These are phyloP conservation scores for Casuarina equisetifolia DNA, from an alignment of 306 rosid species.

Conservation along the genomic window DNA sequence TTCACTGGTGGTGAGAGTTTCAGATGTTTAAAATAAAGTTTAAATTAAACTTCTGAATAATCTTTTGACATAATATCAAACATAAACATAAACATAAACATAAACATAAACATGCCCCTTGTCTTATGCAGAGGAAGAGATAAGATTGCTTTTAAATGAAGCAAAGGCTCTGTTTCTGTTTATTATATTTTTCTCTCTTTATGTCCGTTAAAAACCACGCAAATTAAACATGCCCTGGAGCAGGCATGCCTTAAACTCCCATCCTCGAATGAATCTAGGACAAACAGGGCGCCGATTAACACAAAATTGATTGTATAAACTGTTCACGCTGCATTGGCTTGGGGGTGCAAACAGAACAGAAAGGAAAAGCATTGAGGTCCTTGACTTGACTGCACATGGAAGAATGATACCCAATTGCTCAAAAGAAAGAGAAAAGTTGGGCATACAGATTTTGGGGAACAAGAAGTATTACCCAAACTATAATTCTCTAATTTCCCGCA, in stretches of 20 bases:
- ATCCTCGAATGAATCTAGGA: too few relatives aligned
- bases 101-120: too few relatives aligned
- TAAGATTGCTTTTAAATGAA: constrained; percentile 7
- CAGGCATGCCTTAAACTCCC: neutral
- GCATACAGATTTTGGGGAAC: neutral
- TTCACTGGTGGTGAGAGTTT: too few relatives aligned
- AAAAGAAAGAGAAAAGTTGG: neutral
- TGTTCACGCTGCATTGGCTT: too few relatives aligned
- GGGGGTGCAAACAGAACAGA: neutral
- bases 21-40: too few relatives aligned
- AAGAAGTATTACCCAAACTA: neutral
- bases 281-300: too few relatives aligned
- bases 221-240: neutral
- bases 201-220: neutral
- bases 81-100: neutral
- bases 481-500: constrained; percentile 7
- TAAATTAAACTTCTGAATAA: too few relatives aligned
- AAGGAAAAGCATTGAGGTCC: neutral
- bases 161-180: neutral
- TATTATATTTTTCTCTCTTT: neutral
- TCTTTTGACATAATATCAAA: too few relatives aligned
- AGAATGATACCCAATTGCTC: neutral
- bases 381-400: constrained; percentile 11
- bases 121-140: neutral
- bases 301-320: too few relatives aligned